These are phyloP conservation scores for Metschnikowia rubicola DNA, from an alignment of 805 yeast genomes.

Conservation along the genomic window DNA sequence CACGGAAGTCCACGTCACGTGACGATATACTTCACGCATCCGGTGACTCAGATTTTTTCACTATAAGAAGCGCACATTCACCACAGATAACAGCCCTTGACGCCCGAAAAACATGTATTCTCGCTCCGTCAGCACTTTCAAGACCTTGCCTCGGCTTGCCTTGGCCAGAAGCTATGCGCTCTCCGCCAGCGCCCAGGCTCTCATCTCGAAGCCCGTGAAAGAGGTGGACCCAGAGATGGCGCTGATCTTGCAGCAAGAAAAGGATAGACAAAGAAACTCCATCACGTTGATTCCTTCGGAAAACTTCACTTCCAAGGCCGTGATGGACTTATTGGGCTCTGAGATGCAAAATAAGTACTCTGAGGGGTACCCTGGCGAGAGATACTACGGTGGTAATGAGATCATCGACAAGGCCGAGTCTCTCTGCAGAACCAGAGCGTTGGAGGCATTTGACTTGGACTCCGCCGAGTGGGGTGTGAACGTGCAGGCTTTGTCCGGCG, in stretches of 20 bases:
- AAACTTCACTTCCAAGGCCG: conserved; percentile 93
- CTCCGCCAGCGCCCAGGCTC: conserved; percentile 59
- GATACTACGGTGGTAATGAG: conserved; percentile 98
- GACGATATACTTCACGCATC: neutral
- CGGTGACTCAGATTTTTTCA: conserved; percentile 5
- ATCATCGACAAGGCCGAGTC: conserved; percentile 88
- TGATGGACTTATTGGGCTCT: conserved; percentile 90
- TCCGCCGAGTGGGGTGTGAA: conserved; percentile 94
- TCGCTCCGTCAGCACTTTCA: conserved; percentile 26
- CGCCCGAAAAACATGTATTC: conserved; percentile 24
- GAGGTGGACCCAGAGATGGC: conserved; percentile 86
- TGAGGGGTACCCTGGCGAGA: conserved; percentile 97
- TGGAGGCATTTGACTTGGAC: conserved; percentile 73
- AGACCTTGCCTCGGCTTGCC: conserved; percentile 15
- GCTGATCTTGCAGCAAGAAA: conserved; percentile 71
- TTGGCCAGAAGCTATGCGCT: conserved; percentile 53
- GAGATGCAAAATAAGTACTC: conserved; percentile 98
- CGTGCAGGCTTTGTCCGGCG: conserved; percentile 92
- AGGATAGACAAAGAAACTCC: conserved; percentile 84
- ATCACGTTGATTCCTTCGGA: conserved; percentile 93
- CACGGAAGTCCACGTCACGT: neutral
- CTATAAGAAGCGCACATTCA: neutral
- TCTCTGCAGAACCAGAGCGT: conserved; percentile 87
- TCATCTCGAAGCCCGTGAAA: conserved; percentile 58
- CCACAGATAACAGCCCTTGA: too few species aligned